Evolutionary conservation across 2,329 filamentous ascomycete genomes (phyloP).

Genomic region (Rhinocladiella mackenziei): DNA sequence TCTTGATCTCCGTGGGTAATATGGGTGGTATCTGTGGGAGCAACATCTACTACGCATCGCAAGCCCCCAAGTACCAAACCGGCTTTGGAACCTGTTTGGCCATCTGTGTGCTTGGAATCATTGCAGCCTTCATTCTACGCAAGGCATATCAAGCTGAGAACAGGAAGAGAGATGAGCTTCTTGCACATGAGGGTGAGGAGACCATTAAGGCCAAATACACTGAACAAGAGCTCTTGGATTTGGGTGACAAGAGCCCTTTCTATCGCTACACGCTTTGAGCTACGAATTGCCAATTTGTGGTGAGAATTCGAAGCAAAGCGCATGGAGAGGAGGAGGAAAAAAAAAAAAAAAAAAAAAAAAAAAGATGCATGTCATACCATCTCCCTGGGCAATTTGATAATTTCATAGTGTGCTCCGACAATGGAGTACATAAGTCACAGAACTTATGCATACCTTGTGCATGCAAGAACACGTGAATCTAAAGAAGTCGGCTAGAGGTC

Average conservation of each 20-base stretch:
- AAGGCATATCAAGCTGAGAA: constrained; percentile 32
- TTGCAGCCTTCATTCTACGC: constrained; percentile 33
- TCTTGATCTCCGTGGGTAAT: constrained; percentile 62
- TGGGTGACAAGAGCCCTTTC: neutral
- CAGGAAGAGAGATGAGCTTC: constrained; percentile 28
- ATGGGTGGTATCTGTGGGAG: constrained; percentile 48
- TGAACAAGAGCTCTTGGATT: constrained; percentile 5
- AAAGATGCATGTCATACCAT: no score
- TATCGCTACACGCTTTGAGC: constrained; percentile 1
- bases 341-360: no score
- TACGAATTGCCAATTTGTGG: neutral
- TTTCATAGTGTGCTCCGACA: no score
- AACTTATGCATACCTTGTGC: no score
- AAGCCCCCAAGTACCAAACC: constrained; percentile 36
- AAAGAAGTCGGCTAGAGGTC: no score
- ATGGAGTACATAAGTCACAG: no score
- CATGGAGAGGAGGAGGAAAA: no score
- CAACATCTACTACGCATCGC: constrained; percentile 39
- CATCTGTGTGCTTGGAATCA: constrained; percentile 34
- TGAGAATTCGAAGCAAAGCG: no score
- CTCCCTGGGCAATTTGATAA: no score
- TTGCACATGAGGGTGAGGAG: constrained; percentile 24
- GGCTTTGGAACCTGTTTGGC: constrained; percentile 38
- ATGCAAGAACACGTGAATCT: no score
- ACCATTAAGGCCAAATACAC: constrained; percentile 28